phyloP scores from a whole-genome alignment of 2,329 filamentous ascomycete genomes.

The Hymenoscyphus occultus region DNA sequence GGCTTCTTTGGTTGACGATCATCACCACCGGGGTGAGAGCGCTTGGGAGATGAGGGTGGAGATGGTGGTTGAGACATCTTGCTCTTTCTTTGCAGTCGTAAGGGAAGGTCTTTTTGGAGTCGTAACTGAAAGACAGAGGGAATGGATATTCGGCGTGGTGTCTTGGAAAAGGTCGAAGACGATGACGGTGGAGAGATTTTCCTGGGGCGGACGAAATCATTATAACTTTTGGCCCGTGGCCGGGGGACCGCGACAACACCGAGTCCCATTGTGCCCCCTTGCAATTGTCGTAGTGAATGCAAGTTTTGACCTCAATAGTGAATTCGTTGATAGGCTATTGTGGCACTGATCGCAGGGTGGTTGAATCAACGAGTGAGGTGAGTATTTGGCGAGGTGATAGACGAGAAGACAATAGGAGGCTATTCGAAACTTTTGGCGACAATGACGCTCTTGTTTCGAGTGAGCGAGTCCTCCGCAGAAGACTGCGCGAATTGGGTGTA shows the following conservation, averaged over 20 bases:
- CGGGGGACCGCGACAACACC: not conserved
- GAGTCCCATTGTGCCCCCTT: not conserved
- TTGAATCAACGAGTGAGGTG: not conserved
- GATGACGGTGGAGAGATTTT: not conserved
- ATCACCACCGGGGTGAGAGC: slow-evolving; percentile 1
- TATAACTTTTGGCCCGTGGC: slow-evolving; percentile 7
- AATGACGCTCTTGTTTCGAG: slow-evolving; percentile 2
- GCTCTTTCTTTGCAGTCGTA: slow-evolving; percentile 7
- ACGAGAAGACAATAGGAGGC: not conserved
- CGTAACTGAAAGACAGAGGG: not conserved
- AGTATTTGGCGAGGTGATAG: not conserved
- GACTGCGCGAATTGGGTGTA: slow-evolving; percentile 1
- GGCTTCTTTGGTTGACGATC: slow-evolving; percentile 10
- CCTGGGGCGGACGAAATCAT: not conserved
- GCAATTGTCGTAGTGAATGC: not conserved
- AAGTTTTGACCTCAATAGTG: not conserved
- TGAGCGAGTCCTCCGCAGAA: not conserved
- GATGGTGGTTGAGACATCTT: slow-evolving; percentile 12
- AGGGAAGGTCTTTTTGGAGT: slow-evolving; percentile 10
- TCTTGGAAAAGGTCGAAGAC: not conserved
- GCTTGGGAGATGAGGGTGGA: slow-evolving; percentile 11
- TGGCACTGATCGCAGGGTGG: not conserved
- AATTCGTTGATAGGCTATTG: not conserved
- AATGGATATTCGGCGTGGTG: not conserved
- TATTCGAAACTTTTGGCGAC: not conserved